Base-by-base conservation (phyloP, 805 yeast genomes). In the Lachancea nothofagi region DNA sequence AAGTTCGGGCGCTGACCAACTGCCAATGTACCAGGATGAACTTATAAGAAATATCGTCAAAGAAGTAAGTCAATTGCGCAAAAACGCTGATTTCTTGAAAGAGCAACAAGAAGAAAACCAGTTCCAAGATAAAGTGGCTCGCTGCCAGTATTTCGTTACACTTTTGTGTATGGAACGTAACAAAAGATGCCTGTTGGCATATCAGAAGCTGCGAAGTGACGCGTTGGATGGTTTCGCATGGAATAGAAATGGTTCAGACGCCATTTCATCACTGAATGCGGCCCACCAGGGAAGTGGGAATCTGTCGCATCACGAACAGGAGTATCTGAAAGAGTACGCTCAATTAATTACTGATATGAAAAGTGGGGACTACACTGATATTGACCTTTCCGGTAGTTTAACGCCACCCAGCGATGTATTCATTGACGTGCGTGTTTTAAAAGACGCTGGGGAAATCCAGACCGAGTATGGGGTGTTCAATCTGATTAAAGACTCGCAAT, bases 401-500 rank as follows among this genome's bases (percentile, higher is more conserved):
- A 84, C 75, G 17, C 98, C 98, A 0, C 97, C 98, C 1, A 75
- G 74, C 26, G 94, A 87, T 49, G 83, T 93, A 21, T 93, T 90
- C 51, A 84, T 90, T 7, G 98, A 90, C 54, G 97, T 93, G 4
- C 68, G 98, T 42, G 97, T 90, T 6, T 63, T 90, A 37, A 83
- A 83, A 57, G 95, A 90, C 53, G 97, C 95, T 0, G 98, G 98
- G 1, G 97, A 93, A 57, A 87, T 90, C 25, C 96, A 89, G 56
- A 93, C 98, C 0, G 98, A 90, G 59, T 90, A 90, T 53, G 98
- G 97, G 17, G 96, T 87, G 3, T 88, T 93, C 65, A 89, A 89
- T 53, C 66, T 93, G 48, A 85, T 94, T 2, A 90, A 89, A 54
- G 90, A 90, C 59, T 84, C 96, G 2, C 97, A 93, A 56, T 89